A percentile compares a stretch with the other conserved stretches of the same genome.
Conservation (phyloP, 2,329 filamentous ascomycete genomes). For the Microcyclosporella mali region DNA sequence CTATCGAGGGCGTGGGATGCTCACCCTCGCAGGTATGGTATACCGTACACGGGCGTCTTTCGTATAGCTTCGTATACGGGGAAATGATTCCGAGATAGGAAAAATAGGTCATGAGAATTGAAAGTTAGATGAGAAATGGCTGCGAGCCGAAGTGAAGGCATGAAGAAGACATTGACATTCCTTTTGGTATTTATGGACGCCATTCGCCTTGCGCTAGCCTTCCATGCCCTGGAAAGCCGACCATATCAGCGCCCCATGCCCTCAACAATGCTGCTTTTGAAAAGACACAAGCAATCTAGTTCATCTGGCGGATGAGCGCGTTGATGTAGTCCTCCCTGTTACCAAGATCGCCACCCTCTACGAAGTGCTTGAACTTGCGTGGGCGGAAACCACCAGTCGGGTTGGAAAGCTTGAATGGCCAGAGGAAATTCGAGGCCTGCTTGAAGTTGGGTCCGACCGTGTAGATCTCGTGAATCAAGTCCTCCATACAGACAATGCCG, state of each 20-base stretch:
- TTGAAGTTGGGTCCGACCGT: constrained; percentile 97
- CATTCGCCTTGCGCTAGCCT: constrained; percentile 18
- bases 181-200: constrained; percentile 12
- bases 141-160: background rate
- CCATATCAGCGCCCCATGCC: constrained; percentile 7
- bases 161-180: constrained; percentile 6
- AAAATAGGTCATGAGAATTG: too few relatives aligned
- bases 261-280: constrained; percentile 6
- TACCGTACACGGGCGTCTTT: too few relatives aligned
- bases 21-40: too few relatives aligned
- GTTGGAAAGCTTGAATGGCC: constrained; percentile 99
- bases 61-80: too few relatives aligned
- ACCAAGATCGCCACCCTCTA: constrained; percentile 96
- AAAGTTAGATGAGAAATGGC: background rate
- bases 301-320: constrained; percentile 93
- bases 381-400: constrained; percentile 92
- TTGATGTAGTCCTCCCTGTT: constrained; percentile 99
- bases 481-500: constrained; percentile 98
- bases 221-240: constrained; percentile 5
- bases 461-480: constrained; percentile 98
- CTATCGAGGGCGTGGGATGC: too few relatives aligned
- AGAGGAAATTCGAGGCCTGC: constrained; percentile 98
- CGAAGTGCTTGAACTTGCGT: constrained; percentile 98
- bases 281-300: constrained; percentile 58
- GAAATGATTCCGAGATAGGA: too few relatives aligned